These are phyloP conservation scores for Macrocybe sp. DNA, from an alignment of 1,284 basidiomycete species.

Conservation along the genomic window DNA sequence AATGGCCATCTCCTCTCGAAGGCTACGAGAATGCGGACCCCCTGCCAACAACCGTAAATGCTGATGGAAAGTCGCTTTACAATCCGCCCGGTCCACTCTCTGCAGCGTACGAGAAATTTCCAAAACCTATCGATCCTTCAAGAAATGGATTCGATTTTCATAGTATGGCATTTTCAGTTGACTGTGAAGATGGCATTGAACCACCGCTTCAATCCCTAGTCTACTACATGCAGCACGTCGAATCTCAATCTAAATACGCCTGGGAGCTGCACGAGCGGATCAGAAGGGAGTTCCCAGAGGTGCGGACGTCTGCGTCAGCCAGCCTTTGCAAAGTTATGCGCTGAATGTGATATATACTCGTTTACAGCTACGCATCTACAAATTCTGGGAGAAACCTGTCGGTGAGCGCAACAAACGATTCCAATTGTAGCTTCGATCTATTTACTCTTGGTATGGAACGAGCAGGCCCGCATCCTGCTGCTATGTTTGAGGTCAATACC, in stretches of 20 bases:
- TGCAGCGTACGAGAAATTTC: constrained; percentile 47
- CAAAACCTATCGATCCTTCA: constrained; percentile 42
- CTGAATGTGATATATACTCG: background rate
- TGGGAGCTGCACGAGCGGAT: constrained; percentile 61
- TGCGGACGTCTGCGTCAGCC: constrained; percentile 15
- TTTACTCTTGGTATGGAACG: constrained; percentile 1
- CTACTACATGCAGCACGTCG: constrained; percentile 54
- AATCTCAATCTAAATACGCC: constrained; percentile 44
- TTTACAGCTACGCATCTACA: constrained; percentile 55
- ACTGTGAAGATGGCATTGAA: no score
- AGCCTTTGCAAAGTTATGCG: background rate
- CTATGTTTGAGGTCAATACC: constrained; percentile 70
- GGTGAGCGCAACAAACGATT: constrained; percentile 31
- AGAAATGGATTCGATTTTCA: constrained; percentile 69
- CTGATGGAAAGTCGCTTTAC: constrained; percentile 56
- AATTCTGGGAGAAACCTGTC: constrained; percentile 58
- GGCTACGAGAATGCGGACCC: constrained; percentile 43
- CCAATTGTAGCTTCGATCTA: background rate
- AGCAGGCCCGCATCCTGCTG: constrained; percentile 54
- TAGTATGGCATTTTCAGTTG: constrained; percentile 25
- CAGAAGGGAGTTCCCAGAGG: constrained; percentile 68
- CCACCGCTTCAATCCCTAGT: constrained; percentile 32
- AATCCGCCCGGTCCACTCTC: constrained; percentile 41
- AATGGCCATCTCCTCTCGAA: constrained; percentile 33
- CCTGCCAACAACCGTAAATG: constrained; percentile 42